Evolutionary conservation across 495 filamentous ascomycete genomes (phyloP).

Genomic region (Penicillium lividum): DNA sequence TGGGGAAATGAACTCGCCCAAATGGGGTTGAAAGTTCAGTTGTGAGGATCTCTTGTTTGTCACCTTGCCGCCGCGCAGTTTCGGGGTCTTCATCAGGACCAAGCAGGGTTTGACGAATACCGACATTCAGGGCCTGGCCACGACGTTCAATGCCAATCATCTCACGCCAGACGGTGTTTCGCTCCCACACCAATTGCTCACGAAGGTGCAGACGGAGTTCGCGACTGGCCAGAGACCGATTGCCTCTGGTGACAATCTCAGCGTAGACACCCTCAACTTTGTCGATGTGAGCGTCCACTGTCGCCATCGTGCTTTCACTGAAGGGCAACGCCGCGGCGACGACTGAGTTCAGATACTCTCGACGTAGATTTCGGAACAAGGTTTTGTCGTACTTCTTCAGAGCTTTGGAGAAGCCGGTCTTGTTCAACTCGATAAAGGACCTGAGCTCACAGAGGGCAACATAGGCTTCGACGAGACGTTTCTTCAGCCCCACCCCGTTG

Average conservation of each 20-base stretch:
- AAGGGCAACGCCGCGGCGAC: conserved; percentile 80
- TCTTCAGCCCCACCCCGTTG: conserved; percentile 84
- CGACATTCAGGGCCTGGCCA: conserved; percentile 92
- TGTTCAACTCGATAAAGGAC: conserved; percentile 94
- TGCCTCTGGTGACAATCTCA: conserved; percentile 75
- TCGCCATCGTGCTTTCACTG: conserved; percentile 62
- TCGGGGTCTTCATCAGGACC: conserved; percentile 71
- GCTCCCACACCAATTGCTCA: conserved; percentile 98
- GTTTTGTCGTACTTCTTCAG: conserved; percentile 99
- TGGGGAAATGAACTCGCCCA: conserved; percentile 71
- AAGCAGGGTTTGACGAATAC: conserved; percentile 73
- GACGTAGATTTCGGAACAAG: conserved; percentile 73
- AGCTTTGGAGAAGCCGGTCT: conserved; percentile 92
- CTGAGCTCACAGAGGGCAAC: conserved; percentile 94
- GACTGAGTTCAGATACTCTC: conserved; percentile 68
- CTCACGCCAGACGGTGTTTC: conserved; percentile 98
- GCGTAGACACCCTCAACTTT: conserved; percentile 80
- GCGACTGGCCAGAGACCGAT: conserved; percentile 69
- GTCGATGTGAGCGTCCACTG: conserved; percentile 67
- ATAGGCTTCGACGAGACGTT: conserved; percentile 80
- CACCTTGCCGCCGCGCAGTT: conserved; percentile 76
- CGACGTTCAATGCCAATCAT: conserved; percentile 98
- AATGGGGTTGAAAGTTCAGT: conserved; percentile 80
- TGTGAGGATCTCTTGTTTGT: conserved; percentile 62
- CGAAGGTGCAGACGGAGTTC: conserved; percentile 89